phyloP scores from a whole-genome alignment of 495 filamentous ascomycete genomes.

The Lindgomyces ingoldianus region DNA sequence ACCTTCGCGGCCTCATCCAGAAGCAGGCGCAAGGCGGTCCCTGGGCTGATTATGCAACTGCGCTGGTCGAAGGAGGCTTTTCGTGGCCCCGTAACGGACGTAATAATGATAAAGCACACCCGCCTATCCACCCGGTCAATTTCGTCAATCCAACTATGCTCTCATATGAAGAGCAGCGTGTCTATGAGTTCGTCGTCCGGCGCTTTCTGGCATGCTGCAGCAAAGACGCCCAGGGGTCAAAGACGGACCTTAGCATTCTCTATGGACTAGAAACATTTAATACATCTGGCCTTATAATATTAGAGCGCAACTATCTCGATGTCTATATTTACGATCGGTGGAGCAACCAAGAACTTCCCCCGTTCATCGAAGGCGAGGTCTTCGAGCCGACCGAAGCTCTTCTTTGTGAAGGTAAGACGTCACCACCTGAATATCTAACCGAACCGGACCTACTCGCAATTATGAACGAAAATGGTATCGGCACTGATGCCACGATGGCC shows the following conservation, averaged over 20 bases:
- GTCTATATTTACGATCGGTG: conserved; percentile 95
- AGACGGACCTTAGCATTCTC: conserved; percentile 76
- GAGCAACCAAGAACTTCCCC: conserved; percentile 79
- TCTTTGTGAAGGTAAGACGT: conserved; percentile 85
- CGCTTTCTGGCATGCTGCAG: conserved; percentile 95
- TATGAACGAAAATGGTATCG: conserved; percentile 99
- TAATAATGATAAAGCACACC: conserved; percentile 93
- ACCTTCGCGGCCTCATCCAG: conserved; percentile 74
- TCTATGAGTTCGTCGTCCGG: conserved; percentile 90
- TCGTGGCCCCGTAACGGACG: conserved; percentile 75
- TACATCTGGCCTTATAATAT: conserved; percentile 78
- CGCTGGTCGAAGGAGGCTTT: conserved; percentile 75
- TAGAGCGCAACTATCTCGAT: conserved; percentile 87
- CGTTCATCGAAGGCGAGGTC: conserved; percentile 70
- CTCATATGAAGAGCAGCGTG: conserved; percentile 62
- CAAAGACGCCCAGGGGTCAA: conserved; percentile 81
- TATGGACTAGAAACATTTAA: conserved; percentile 83
- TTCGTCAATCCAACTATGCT: conserved; percentile 65
- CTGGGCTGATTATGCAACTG: conserved; percentile 82
- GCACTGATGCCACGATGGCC: conserved; percentile 97
- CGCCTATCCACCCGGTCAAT: conserved; percentile 90
- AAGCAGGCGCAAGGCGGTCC: conserved; percentile 73
- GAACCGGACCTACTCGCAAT: conserved; percentile 92
- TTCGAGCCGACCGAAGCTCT: conserved; percentile 88
- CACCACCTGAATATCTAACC: conserved; percentile 78